Base-by-base conservation (phyloP, 495 filamentous ascomycete genomes). In the Darksidea phi region DNA sequence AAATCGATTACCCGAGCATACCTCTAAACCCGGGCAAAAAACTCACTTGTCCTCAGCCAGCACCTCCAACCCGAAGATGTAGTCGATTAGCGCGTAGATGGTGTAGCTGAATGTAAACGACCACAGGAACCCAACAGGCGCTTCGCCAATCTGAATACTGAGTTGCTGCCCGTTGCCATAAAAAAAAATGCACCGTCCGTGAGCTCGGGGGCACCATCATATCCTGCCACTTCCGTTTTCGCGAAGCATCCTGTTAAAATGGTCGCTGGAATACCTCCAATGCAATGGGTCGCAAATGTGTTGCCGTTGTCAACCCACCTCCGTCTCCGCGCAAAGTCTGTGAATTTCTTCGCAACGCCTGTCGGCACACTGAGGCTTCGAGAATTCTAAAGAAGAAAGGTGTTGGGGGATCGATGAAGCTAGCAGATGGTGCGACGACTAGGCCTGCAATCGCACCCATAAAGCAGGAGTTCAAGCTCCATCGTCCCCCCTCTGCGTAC, bases 341-440 rank as follows among this genome's bases (percentile, higher is more conserved):
- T 79, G 63, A 74, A 77, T 60, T 81, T 81, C 79, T 75, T 13
- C 76, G 67, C 21, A 81, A 62, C 11, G 78, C 78, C 64, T 80
- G 77, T 28, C 77, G 67, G 43, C 77, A 78, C 24, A 76, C 66
- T 6, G 76, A 23, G 0, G 77, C 76, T 0, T 77, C 77, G 2
- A 63, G 36, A 6, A 80, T 69, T 7, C 77, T 77, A 49, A 80
- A 78, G 52, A 72, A 76, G 50, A 80, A 75, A 0, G 75, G 65
- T 0, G 75, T 78, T 1, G 69, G 70, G 64, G 76, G 68, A 45
- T 78, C 77, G 51, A 78, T 73, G 53, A 78, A 77, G 1, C 78
- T 77, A 1, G 77, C 76, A 25, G 73, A 69, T 0, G 78, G 79
- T 1, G 79, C 79, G 54, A 81, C 72, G 1, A 81, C 78, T 0